Base-by-base conservation (phyloP, 2,329 filamentous ascomycete genomes). In the Mycosphaerella sp. region DNA sequence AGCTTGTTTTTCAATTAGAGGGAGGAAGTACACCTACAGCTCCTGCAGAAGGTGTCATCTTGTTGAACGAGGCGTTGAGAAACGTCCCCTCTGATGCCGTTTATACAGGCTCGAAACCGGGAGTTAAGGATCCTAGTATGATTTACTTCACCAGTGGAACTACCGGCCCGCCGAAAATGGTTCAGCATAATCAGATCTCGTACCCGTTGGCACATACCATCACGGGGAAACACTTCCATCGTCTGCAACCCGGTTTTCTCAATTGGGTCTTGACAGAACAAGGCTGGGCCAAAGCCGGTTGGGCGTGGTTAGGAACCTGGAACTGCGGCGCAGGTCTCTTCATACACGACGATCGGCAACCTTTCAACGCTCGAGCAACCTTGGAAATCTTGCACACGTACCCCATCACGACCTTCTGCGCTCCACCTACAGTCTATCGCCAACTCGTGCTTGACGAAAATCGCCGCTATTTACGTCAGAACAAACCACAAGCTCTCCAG, bases 211-310 rank as follows among this genome's bases (percentile, higher is more conserved):
- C 66, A 9, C 67, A 69, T 47, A 65, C 64, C 2, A 62, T 68
- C n/a, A 72, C 69, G 4, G 69, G 68, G 2, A 70, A 66, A 28
- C 59, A 70, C 50, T 72, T 70, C 62, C 62, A 69, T 14, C 61
- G 67, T 7, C 56, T 72, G 12, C 44, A 61, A 17, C 69, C 68
- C 1, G 66, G 67, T 2, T 63, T 68, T 17, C 44, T 71, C 3
- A 69, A 66, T 55, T 72, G 69, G 70, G 70, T 70, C 37, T 54
- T 70, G 10, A 66, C 69, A 6, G 70, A 72, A 46, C 69, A 72
- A 64, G 69, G 70, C 30, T 72, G 70, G 70, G 70, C 68, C 3
- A 72, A 72, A 61, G 70, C 70, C 36, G 68, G 66, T 6, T 72
- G 69, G 69, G 65, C 70, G 2, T 71, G 66, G 50, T 68, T 72